These are phyloP conservation scores for Clonostachys rosea DNA, from an alignment of 2,329 filamentous ascomycete species.

Conservation along the genomic window DNA sequence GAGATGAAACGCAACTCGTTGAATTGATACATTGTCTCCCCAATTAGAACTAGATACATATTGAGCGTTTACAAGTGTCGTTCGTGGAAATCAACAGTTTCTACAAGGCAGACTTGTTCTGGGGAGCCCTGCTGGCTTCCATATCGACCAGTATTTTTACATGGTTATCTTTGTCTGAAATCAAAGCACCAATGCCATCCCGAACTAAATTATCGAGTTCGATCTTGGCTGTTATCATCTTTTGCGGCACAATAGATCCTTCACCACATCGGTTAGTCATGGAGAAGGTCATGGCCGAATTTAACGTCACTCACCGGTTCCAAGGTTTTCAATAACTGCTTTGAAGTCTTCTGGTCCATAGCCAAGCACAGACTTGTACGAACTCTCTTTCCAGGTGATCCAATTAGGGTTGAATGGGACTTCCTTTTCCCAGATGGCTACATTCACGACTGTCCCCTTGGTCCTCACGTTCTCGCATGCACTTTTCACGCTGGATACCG, in stretches of 20 bases:
- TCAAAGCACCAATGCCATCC: slow-evolving; percentile 43
- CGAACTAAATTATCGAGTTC: slow-evolving; percentile 42
- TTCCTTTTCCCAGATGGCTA: slow-evolving; percentile 16
- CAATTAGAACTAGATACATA: no score
- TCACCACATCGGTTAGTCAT: neutral
- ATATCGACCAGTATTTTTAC: slow-evolving; percentile 47
- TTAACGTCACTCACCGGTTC: slow-evolving; percentile 5
- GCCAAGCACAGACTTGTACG: slow-evolving; percentile 9
- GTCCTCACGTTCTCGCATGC: slow-evolving; percentile 13
- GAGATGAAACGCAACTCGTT: no score
- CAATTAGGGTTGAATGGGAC: slow-evolving; percentile 11
- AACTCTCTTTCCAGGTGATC: slow-evolving; percentile 11
- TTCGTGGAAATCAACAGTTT: no score
- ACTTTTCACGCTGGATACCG: slow-evolving; percentile 4
- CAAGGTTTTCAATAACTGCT: slow-evolving; percentile 13
- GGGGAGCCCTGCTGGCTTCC: no score
- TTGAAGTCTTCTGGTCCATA: slow-evolving; percentile 12
- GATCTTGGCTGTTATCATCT: slow-evolving; percentile 51
- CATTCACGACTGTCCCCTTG: slow-evolving; percentile 13
- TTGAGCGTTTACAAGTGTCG: no score
- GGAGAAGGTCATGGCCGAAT: no score
- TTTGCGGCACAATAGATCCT: slow-evolving; percentile 31
- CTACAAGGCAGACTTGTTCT: no score
- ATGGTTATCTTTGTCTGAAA: slow-evolving; percentile 48
- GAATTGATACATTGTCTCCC: no score